Base-by-base conservation (phyloP, 192 early-diverging fungal genomes). In the Spizellomyces punctatus region DNA sequence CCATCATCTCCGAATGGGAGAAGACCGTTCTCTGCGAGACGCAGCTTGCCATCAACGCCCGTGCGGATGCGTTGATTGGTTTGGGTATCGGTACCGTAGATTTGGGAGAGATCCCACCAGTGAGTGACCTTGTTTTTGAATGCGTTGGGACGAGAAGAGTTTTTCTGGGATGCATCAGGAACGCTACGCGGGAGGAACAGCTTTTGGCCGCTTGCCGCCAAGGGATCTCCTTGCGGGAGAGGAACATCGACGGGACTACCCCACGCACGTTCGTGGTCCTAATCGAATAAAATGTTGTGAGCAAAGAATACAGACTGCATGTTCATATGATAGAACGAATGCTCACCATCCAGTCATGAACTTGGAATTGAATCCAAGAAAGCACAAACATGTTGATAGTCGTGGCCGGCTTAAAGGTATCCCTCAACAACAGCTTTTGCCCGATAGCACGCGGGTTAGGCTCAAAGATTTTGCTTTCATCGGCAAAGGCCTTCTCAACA, bases 41-140 rank as follows among this genome's bases (percentile, higher is more conserved):
- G 16, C 42, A 79, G 69, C 55, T 71, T 79, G 19, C 78, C 78
- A 41, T 56, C 62, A 19, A 36, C 56, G 41, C 54, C 27, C 10
- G 67, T 73, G 58, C 78, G 74, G 19, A 79, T 41, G 36, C 41
- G 59, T 10, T 46, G 6, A 19, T 54, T 60, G 56, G 49, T 61
- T 36, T 9, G 63, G 43, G 27, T 14, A 55, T 48, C 50, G 10
- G 46, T 67, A 16, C 78, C 78, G 58, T 79, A 79, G 10, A 77
- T 66, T 46, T 78, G 76, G 19, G 27, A 46, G 10, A 75, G 41
- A 64, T 78, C 76, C 76, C 76, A 78, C 76, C 76, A 78, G 55
- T 78, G 70, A 6, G 67, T 68, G 22, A 49, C 47, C 14, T 50
- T 41, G 48, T 78, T 76, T 8, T 16, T 71, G 59, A 69, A 74